These are phyloP conservation scores for Sedum album DNA, from an alignment of 164 flowering plant species.

Conservation along the genomic window DNA sequence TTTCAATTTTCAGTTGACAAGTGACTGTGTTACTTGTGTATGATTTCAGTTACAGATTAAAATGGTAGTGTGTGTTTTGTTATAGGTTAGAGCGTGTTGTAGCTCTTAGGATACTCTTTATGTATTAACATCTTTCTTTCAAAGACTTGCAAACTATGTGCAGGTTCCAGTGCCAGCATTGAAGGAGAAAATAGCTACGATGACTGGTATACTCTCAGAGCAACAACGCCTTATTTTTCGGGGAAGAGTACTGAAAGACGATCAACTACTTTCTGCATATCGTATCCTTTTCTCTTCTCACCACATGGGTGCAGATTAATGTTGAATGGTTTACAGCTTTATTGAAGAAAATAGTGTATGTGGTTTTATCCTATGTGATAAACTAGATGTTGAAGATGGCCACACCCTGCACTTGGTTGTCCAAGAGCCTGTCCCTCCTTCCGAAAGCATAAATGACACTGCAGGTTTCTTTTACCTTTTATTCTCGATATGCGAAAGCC, in stretches of 20 bases:
- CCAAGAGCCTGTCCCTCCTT: constrained; percentile 57
- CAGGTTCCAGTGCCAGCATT: constrained; percentile 90
- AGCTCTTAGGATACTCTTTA: not conserved
- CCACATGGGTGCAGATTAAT: not conserved
- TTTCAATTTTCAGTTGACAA: not conserved
- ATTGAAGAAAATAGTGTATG: not conserved
- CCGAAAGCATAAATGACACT: constrained; percentile 32
- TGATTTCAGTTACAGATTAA: not conserved
- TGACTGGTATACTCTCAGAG: constrained; percentile 78
- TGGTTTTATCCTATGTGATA: constrained; percentile 19
- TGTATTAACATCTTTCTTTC: not conserved
- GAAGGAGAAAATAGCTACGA: constrained; percentile 79
- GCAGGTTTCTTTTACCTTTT: constrained; percentile 43
- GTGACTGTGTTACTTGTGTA: not conserved
- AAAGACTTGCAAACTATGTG: constrained; percentile 9
- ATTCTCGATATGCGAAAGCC: no score
- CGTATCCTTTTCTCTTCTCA: constrained; percentile 52
- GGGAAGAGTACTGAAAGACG: constrained; percentile 91
- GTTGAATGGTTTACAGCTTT: not conserved
- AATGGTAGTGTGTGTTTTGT: not conserved
- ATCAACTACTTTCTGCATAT: constrained; percentile 91
- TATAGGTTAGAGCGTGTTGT: not conserved
- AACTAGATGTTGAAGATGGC: constrained; percentile 93
- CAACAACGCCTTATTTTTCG: constrained; percentile 93
- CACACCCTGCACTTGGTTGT: constrained; percentile 94